These are phyloP conservation scores for Porcisia deanei DNA, from an alignment of 208 protist genomes.

Conservation along the genomic window DNA sequence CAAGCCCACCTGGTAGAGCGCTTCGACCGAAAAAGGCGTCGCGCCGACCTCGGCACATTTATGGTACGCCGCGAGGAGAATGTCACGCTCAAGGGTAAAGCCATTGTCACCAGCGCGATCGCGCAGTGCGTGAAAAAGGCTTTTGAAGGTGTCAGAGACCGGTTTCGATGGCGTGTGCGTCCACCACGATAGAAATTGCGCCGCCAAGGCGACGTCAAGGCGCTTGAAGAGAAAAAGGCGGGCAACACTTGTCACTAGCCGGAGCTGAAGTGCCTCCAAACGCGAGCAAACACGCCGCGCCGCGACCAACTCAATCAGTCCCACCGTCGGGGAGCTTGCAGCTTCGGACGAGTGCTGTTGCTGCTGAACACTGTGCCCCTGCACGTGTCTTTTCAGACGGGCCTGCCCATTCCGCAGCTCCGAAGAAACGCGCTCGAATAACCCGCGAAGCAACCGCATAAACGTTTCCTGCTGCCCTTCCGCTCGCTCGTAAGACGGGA, in stretches of 20 bases:
- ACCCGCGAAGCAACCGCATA: slow-evolving; percentile 37
- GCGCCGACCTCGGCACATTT: slow-evolving; percentile 61
- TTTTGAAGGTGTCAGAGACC: slow-evolving; percentile 78
- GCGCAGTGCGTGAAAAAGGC: slow-evolving; percentile 76
- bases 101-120: slow-evolving; percentile 55
- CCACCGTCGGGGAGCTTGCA: slow-evolving; percentile 8
- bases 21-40: slow-evolving; percentile 60
- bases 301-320: slow-evolving; percentile 32
- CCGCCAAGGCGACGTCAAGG: slow-evolving; percentile 44
- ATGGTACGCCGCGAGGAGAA: slow-evolving; percentile 69
- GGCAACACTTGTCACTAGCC: slow-evolving; percentile 50
- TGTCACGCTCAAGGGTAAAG: slow-evolving; percentile 68
- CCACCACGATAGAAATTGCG: slow-evolving; percentile 69
- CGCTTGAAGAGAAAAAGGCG: slow-evolving; percentile 74
- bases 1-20: slow-evolving; percentile 63
- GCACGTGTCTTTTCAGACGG: slow-evolving; percentile 41
- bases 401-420: slow-evolving; percentile 42
- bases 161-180: slow-evolving; percentile 63
- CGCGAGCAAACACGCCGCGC: slow-evolving; percentile 38
- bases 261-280: slow-evolving; percentile 65
- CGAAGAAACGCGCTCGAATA: slow-evolving; percentile 40
- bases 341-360: slow-evolving; percentile 4
- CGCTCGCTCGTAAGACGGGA: slow-evolving; percentile 51
- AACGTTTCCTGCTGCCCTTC: slow-evolving; percentile 69
- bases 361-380: slow-evolving; percentile 16